Conservation (phyloP, 139 green algal genomes). For the Raphidocelis subcapitata region DNA sequence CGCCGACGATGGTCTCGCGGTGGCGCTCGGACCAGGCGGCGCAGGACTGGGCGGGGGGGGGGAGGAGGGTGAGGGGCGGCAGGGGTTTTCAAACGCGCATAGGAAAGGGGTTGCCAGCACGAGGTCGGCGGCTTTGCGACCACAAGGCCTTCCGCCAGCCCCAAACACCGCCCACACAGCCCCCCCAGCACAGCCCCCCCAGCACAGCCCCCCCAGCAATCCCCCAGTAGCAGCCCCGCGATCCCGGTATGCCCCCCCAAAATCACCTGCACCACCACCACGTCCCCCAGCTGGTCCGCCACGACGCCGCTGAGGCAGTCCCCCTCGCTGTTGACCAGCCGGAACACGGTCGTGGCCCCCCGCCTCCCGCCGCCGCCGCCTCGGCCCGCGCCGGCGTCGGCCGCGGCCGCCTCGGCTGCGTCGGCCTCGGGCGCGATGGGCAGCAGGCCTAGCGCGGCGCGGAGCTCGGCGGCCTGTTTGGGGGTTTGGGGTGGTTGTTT, state of each 20-base stretch:
- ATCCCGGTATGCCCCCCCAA: constrained; percentile 20
- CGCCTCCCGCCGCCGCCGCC: no score
- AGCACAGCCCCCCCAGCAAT: not conserved
- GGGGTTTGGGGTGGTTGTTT: no score
- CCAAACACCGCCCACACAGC: not conserved
- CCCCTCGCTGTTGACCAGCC: constrained; percentile 85
- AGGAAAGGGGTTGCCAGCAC: no score
- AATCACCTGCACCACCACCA: constrained; percentile 42
- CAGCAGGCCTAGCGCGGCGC: constrained; percentile 47
- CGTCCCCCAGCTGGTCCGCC: constrained; percentile 48
- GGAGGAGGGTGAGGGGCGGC: no score
- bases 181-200: not conserved
- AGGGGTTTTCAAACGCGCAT: no score
- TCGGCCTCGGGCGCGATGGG: not conserved
- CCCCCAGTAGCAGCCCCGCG: not conserved
- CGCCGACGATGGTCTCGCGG: constrained; percentile 2
- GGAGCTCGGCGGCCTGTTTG: constrained; percentile 39
- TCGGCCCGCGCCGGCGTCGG: no score
- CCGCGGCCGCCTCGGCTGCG: no score
- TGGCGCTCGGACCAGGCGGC: constrained; percentile 52
- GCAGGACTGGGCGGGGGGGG: constrained; percentile 36
- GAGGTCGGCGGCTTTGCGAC: not conserved
- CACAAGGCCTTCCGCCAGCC: no score
- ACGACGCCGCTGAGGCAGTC: constrained; percentile 74
- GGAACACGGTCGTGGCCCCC: constrained; percentile 42